These are phyloP conservation scores for Ramaria rubella DNA, from an alignment of 768 basidiomycete genomes.

Conservation along the genomic window DNA sequence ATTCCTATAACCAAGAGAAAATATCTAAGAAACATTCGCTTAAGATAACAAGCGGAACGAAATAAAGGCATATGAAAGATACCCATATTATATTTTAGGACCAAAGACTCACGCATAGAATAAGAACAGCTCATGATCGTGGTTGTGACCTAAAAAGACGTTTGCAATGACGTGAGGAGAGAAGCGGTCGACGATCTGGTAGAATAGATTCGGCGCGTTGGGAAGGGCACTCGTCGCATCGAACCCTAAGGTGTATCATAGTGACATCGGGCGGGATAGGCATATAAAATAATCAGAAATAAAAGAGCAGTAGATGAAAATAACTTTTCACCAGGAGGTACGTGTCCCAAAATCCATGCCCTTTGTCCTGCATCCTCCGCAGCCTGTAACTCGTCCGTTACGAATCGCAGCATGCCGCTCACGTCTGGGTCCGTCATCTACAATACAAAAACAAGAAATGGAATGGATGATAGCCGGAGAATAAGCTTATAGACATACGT, in stretches of 20 bases:
- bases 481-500: too few relatives aligned
- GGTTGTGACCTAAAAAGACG: slow-evolving; percentile 23
- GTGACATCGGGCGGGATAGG: not conserved
- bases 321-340: slow-evolving; percentile 29
- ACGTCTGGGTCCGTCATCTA: slow-evolving; percentile 52
- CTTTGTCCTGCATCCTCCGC: slow-evolving; percentile 75
- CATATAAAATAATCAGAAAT: too few relatives aligned
- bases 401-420: slow-evolving; percentile 70
- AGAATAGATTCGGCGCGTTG: slow-evolving; percentile 66
- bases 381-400: slow-evolving; percentile 72
- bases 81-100: too few relatives aligned
- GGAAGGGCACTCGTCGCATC: slow-evolving; percentile 59
- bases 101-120: slow-evolving; percentile 17
- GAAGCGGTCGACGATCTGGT: slow-evolving; percentile 26
- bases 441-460: slow-evolving; percentile 8
- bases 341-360: slow-evolving; percentile 51
- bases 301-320: not conserved
- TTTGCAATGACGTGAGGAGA: slow-evolving; percentile 19
- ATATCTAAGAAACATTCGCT: too few relatives aligned
- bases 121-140: slow-evolving; percentile 19
- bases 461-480: not conserved
- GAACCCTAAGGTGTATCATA: slow-evolving; percentile 8
- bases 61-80: too few relatives aligned
- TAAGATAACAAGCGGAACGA: too few relatives aligned
- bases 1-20: too few relatives aligned